Base-by-base conservation (phyloP, 108 stramenopile species). In the Bacterosira constricta region DNA sequence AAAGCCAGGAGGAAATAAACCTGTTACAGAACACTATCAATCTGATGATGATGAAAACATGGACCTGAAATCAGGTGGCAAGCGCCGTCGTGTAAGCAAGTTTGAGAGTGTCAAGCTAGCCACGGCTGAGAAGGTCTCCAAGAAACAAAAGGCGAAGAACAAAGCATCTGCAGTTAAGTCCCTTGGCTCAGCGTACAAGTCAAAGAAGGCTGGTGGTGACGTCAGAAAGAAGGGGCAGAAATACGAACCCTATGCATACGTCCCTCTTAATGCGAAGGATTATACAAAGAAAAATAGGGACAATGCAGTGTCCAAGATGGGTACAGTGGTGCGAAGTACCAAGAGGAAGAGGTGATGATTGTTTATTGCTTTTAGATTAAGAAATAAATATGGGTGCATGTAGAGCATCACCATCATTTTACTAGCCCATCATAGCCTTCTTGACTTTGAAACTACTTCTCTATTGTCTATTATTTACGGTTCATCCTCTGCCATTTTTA, bases 201-300 rank as follows among this genome's bases (percentile, higher is more conserved):
- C 85, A 2, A 93, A 86, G 81, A 96, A 94, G 73, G 91, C 95
- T 35, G 97, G 97, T 10, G 97, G 97, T 18, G 97, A 97, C 80
- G 90, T 91, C 25, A 90, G 71, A 74, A 89, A 87, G 56, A 94
- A 96, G 83, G 94, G 89, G 21, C 90, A 90, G 44, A 91, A 90
- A 78, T 90, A 85, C 56, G 94, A 96, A 62, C 97, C 97, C 10
- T 96, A 96, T 66, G 97, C 97, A 0, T 97, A 85, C 70, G 88
- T 97, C 29, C 96, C 96, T 27, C 50, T 97, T 63, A 90, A 97
- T 73, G 92, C 91, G 0, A 91, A 87, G 50, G 85, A 73, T 49
- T 93, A 90, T 44, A 77, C 93, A 0, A 94, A 91, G 80, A 96
- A 96, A 71, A 94, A 95, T 49, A 71, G 94, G 25, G 75, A 82